A percentile compares a stretch with the other conserved stretches of the same genome.
Evolutionary conservation across 257 asterid species (phyloP).

Genomic region (Echium plantagineum): DNA sequence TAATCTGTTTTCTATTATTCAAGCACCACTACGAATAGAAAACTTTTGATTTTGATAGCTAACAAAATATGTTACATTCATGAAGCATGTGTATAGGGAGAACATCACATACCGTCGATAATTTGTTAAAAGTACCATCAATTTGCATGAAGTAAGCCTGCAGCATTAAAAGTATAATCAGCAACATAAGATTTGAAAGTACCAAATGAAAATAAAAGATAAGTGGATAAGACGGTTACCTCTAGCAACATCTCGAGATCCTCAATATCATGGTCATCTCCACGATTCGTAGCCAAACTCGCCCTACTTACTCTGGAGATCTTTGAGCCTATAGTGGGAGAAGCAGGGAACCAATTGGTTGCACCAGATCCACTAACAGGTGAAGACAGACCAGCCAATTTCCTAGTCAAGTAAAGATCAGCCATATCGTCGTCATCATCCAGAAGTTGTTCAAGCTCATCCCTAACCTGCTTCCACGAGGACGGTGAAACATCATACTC

Average conservation of each 20-base stretch:
- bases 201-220: not conserved
- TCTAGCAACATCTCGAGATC: slow-evolving; percentile 94
- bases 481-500: slow-evolving; percentile 5
- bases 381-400: slow-evolving; percentile 50
- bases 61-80: not conserved
- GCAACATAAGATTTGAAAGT: not conserved
- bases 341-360: slow-evolving; percentile 54
- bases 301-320: slow-evolving; percentile 83
- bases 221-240: slow-evolving; percentile 24
- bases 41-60: no score
- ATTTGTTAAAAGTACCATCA: slow-evolving; percentile 77
- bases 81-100: not conserved
- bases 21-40: no score
- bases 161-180: slow-evolving; percentile 8
- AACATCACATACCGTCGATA: slow-evolving; percentile 53
- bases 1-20: no score
- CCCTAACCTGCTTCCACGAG: slow-evolving; percentile 57
- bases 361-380: slow-evolving; percentile 81
- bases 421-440: slow-evolving; percentile 98
- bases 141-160: slow-evolving; percentile 97
- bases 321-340: slow-evolving; percentile 83
- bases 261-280: slow-evolving; percentile 84
- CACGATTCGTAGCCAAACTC: slow-evolving; percentile 71
- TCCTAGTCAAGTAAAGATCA: slow-evolving; percentile 84
- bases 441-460: slow-evolving; percentile 93